phyloP scores from a whole-genome alignment of 108 stramenopile genomes.

The Nitzschia sp. region DNA sequence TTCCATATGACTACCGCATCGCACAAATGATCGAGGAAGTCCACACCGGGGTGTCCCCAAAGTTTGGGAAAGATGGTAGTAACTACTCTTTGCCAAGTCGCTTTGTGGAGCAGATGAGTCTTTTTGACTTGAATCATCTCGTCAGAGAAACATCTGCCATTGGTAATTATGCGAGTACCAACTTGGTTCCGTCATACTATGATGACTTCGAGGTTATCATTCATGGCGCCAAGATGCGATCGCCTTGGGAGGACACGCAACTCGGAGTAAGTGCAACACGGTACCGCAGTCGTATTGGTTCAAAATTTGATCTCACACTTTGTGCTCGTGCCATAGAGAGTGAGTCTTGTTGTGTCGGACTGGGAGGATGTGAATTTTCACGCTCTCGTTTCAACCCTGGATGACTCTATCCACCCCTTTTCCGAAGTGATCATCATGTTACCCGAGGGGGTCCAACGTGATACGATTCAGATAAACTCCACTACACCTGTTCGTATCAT shows the following conservation, averaged over 20 bases:
- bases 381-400: slow-evolving; percentile 47
- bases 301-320: neutral
- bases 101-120: neutral
- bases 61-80: slow-evolving; percentile 36
- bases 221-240: slow-evolving; percentile 67
- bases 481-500: slow-evolving; percentile 53
- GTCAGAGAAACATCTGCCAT: slow-evolving; percentile 58
- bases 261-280: slow-evolving; percentile 18
- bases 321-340: slow-evolving; percentile 14
- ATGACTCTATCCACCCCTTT: slow-evolving; percentile 67
- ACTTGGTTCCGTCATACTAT: slow-evolving; percentile 63
- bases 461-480: slow-evolving; percentile 40
- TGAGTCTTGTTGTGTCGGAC: slow-evolving; percentile 64
- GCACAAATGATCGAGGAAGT: slow-evolving; percentile 74
- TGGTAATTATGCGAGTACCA: slow-evolving; percentile 71
- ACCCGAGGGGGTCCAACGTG: slow-evolving; percentile 40
- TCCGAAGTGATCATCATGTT: slow-evolving; percentile 59
- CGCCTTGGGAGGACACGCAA: slow-evolving; percentile 57
- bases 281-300: neutral
- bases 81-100: neutral
- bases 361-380: slow-evolving; percentile 54
- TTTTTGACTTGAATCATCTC: neutral
- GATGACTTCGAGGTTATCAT: slow-evolving; percentile 60
- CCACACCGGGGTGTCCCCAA: slow-evolving; percentile 15
- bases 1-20: slow-evolving; percentile 72